Conservation (phyloP, 306 rosid genomes). For the Casuarina glauca region DNA sequence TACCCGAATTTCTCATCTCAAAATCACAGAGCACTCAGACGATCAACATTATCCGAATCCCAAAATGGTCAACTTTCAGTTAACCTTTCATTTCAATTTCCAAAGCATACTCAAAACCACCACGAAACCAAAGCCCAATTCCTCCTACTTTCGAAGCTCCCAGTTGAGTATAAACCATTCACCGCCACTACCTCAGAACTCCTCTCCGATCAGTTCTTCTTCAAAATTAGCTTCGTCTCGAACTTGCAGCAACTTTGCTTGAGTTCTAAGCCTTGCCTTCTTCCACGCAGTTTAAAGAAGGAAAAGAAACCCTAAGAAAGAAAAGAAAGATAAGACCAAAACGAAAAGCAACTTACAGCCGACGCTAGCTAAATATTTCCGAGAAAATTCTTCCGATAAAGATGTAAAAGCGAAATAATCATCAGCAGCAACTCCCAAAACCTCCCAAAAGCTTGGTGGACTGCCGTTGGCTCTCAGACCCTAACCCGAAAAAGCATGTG, state of each 20-base stretch:
- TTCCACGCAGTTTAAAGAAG: constrained; percentile 40
- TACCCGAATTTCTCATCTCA: constrained; percentile 60
- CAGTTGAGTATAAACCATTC: constrained; percentile 42
- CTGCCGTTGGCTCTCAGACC: not conserved
- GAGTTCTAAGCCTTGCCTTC: constrained; percentile 49
- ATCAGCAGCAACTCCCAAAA: constrained; percentile 13
- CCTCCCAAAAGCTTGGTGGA: not conserved
- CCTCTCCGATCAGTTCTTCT: constrained; percentile 17
- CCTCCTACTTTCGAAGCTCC: constrained; percentile 17
- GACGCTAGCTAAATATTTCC: constrained; percentile 32
- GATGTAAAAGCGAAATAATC: not conserved
- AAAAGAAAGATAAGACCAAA: constrained; percentile 16
- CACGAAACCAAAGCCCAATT: constrained; percentile 33
- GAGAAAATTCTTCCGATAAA: constrained; percentile 18
- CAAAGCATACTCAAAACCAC: constrained; percentile 14
- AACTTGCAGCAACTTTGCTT: constrained; percentile 50
- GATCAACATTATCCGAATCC: constrained; percentile 27
- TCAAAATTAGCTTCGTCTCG: constrained; percentile 20
- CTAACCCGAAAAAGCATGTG: constrained; percentile 14
- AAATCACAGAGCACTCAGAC: constrained; percentile 11
- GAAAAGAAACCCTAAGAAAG: constrained; percentile 24
- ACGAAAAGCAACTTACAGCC: constrained; percentile 38
- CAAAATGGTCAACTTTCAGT: constrained; percentile 31
- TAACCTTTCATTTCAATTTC: constrained; percentile 27
- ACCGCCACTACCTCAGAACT: constrained; percentile 14